Evolutionary conservation across 2,329 filamentous ascomycete genomes (phyloP).

Genomic region (Penicillium decumbens): DNA sequence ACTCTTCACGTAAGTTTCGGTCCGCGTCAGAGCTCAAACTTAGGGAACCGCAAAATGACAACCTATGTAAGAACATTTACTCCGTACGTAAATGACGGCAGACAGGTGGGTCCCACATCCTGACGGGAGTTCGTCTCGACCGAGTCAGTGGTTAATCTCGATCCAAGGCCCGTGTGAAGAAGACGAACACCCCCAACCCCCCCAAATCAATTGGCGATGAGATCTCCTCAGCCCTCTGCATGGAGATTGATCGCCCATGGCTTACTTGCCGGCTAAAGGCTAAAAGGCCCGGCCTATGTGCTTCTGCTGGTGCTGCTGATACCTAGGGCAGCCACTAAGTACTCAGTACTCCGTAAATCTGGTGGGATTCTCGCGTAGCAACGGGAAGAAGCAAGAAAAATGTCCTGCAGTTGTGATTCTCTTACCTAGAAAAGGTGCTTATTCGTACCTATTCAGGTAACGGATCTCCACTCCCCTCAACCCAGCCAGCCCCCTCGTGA

Average conservation of each 20-base stretch:
- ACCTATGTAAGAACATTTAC: constrained; percentile 5
- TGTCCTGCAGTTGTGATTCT: neutral
- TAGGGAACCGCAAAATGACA: neutral
- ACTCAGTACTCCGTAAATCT: neutral
- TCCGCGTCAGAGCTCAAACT: constrained; percentile 3
- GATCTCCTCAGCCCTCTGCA: constrained; percentile 1
- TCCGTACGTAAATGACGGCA: constrained; percentile 7
- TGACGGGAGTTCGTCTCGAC: constrained; percentile 3
- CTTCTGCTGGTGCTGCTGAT: too few species aligned
- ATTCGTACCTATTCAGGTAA: neutral
- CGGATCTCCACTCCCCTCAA: neutral
- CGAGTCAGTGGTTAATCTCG: constrained; percentile 5
- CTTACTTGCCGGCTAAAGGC: constrained; percentile 1
- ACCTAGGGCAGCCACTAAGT: neutral
- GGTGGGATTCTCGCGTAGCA: constrained; percentile 6
- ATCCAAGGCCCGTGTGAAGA: constrained; percentile 1
- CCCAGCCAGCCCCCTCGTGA: neutral
- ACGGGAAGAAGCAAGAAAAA: neutral
- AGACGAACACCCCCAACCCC: constrained; percentile 9
- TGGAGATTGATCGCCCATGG: constrained; percentile 16
- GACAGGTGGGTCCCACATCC: constrained; percentile 9
- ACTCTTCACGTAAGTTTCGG: constrained; percentile 2
- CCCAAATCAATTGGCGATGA: constrained; percentile 1
- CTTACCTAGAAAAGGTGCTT: neutral
- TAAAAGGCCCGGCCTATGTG: constrained; percentile 7